Conservation (phyloP, 1,284 basidiomycete genomes). For the Rhodotorula sp. region DNA sequence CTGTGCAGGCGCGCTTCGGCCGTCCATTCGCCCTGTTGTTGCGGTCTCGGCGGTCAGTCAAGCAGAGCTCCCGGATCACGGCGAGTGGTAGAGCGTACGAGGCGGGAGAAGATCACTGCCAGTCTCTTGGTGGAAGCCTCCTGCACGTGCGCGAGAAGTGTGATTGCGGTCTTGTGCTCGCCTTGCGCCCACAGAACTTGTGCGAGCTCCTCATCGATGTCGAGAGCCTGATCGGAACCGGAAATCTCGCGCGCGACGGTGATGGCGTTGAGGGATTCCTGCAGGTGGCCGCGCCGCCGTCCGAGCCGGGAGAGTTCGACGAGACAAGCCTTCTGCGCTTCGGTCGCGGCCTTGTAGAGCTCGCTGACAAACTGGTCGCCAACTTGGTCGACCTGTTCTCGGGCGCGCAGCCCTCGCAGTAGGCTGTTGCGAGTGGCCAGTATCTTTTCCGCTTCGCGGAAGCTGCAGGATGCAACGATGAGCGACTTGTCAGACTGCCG, state of each 20-base stretch:
- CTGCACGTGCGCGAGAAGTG: slow-evolving; percentile 45
- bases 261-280: slow-evolving; percentile 83
- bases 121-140: slow-evolving; percentile 2
- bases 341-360: slow-evolving; percentile 57
- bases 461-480: slow-evolving; percentile 55
- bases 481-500: neutral
- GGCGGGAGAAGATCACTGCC: slow-evolving; percentile 50
- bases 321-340: slow-evolving; percentile 69
- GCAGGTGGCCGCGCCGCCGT: slow-evolving; percentile 65
- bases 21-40: slow-evolving; percentile 76
- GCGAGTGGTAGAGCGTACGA: slow-evolving; percentile 54
- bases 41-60: neutral
- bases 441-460: slow-evolving; percentile 70
- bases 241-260: slow-evolving; percentile 69
- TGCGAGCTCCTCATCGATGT: slow-evolving; percentile 77
- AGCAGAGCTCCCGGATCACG: too few species aligned
- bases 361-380: slow-evolving; percentile 62
- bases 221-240: slow-evolving; percentile 48
- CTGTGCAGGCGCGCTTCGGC: slow-evolving; percentile 80
- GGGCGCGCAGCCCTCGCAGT: slow-evolving; percentile 65
- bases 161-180: slow-evolving; percentile 79
- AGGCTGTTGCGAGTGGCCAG: slow-evolving; percentile 79
- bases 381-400: slow-evolving; percentile 67
- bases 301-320: slow-evolving; percentile 72
- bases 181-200: slow-evolving; percentile 84